A percentile compares a stretch with the other conserved stretches of the same genome.
phyloP scores from a whole-genome alignment of 2,329 filamentous ascomycete species.

The Hirsutella thompsonii region DNA sequence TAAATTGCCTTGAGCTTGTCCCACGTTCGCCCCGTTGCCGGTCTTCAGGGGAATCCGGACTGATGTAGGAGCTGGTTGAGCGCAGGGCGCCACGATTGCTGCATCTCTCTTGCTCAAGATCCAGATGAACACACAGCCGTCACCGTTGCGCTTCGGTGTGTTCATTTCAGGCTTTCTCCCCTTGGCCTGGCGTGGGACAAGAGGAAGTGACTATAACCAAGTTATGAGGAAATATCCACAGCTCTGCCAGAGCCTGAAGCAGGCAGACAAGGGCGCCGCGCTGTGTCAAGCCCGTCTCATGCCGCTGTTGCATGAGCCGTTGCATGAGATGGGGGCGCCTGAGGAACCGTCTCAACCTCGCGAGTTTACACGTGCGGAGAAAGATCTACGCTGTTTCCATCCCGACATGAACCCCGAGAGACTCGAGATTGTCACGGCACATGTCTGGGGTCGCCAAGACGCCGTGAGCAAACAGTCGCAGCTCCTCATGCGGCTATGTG shows the following conservation, averaged over 20 bases:
- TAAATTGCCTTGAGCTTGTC: no score
- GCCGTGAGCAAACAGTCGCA: neutral
- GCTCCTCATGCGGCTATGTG: neutral
- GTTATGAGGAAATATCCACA: neutral
- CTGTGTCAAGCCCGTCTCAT: no score
- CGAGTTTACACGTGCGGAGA: neutral
- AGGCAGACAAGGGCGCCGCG: neutral
- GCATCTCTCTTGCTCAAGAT: neutral
- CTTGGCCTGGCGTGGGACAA: neutral
- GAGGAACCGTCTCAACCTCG: neutral
- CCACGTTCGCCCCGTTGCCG: neutral
- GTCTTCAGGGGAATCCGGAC: neutral
- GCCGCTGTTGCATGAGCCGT: no score
- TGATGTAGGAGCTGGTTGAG: neutral
- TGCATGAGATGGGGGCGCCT: neutral
- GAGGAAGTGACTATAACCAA: neutral
- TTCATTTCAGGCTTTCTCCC: neutral
- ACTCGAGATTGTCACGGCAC: neutral
- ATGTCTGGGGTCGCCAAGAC: constrained; percentile 1
- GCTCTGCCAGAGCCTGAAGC: neutral
- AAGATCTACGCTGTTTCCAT: neutral
- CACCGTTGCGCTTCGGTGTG: constrained; percentile 1
- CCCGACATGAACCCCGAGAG: neutral
- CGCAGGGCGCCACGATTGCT: neutral
- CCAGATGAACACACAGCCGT: neutral